Base-by-base conservation (phyloP, 768 basidiomycete genomes). In the Hortiboletus campestris region DNA sequence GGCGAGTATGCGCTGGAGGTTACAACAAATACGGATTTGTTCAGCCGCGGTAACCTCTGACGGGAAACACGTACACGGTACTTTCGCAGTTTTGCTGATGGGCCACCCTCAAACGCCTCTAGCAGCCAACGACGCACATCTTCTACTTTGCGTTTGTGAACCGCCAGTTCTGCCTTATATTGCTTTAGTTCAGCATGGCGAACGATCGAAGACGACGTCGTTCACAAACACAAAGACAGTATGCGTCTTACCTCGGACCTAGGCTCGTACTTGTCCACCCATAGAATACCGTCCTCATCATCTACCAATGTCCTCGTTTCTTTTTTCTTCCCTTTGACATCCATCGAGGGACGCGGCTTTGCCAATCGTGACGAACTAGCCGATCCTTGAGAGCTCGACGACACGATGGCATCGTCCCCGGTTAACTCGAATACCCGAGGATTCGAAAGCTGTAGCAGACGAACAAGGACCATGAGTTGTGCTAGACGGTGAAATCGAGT, bases 91-190 rank as follows among this genome's bases (percentile, higher is more conserved):
- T 81, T 84, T 0, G 81, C 82, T 0, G 82, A 81, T 6, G 83
- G 81, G 0, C 85, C 85, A 1, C 84, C 86, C 1, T 83, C 81
- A 36, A 88, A 82, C 1, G 91, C 88, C 61, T 92, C 91, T 0
- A 67, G 56, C 0, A 94, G 66, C 91, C 91, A 94, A 36, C 78
- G 75, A 6, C 87, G 80, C 9, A 93, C 86, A 55, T 90, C 86
- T 48, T 87, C 84, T 0, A 93, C 84, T 69, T 93, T 94, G 22
- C 80, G 80, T 52, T 83, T 80, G 72, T 95, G 89, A 35, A 94
- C 87, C 4, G 89, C 89, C 9, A 94, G 74, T 38, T 91, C 84
- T 39, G 80, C 84, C 85, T 91, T 48, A 42, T 13, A 14, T 44
- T 17, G 16, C 31, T 48, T 6, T 34, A 38, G 45, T 53, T 52